Percentiles rank a stretch among this genome's conserved stretches.
These are phyloP conservation scores for Inosperma sp. DNA, from an alignment of 768 basidiomycete genomes.

Conservation along the genomic window DNA sequence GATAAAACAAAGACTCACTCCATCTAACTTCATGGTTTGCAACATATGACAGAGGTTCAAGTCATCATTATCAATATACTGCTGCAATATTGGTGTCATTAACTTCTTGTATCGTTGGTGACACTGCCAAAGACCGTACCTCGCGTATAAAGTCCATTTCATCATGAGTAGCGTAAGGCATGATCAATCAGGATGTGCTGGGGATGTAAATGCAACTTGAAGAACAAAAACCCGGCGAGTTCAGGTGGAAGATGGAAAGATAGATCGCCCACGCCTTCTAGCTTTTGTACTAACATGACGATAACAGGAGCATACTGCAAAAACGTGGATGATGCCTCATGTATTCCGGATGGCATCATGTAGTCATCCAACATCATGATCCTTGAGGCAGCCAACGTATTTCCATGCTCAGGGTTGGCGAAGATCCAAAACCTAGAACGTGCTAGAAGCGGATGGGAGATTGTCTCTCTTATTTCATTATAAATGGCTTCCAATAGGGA, in stretches of 20 bases:
- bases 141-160: conserved; percentile 18
- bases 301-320: background rate
- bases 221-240: no score
- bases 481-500: no score
- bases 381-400: no score
- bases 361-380: no score
- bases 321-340: conserved; percentile 9
- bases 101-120: background rate
- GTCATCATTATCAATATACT: conserved; percentile 24
- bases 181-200: conserved; percentile 3
- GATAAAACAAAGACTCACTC: conserved; percentile 22
- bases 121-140: conserved; percentile 7
- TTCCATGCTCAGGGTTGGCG: no score
- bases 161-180: conserved; percentile 26
- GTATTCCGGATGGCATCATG: background rate
- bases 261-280: background rate
- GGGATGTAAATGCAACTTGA: no score
- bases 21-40: conserved; percentile 46
- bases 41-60: conserved; percentile 52
- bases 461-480: no score
- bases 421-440: no score
- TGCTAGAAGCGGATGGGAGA: no score
- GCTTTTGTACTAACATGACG: background rate
- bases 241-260: background rate
- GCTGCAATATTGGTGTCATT: conserved; percentile 14